A percentile compares a stretch with the other conserved stretches of the same genome.
Evolutionary conservation across 2,329 filamentous ascomycete species (phyloP).

Genomic region (Fusarium tupiense): DNA sequence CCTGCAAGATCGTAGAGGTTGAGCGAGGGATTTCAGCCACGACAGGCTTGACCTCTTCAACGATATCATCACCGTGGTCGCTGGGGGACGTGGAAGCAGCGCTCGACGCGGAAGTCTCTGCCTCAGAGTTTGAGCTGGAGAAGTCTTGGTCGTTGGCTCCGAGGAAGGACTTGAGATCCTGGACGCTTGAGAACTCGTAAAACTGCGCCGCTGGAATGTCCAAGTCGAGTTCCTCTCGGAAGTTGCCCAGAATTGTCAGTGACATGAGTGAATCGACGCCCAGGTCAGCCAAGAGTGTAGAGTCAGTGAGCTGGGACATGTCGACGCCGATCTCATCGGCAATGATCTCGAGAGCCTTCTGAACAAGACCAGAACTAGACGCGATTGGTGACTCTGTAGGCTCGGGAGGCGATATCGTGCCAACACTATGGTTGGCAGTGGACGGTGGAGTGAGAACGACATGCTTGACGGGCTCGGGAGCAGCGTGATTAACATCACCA

Average conservation of each 20-base stretch:
- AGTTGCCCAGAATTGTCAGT: slow-evolving; percentile 63
- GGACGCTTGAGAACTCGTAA: not conserved
- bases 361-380: fast-evolving
- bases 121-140: not conserved
- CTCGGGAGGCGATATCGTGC: not conserved
- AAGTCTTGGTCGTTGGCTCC: not conserved
- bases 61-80: not conserved
- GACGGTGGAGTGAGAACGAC: fast-evolving
- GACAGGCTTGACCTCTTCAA: not conserved
- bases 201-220: slow-evolving; percentile 32
- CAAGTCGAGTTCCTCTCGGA: slow-evolving; percentile 64
- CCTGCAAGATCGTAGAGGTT: not conserved
- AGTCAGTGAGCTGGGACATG: slow-evolving; percentile 67
- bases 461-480: fast-evolving
- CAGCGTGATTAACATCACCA: fast-evolving
- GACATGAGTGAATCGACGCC: slow-evolving; percentile 70
- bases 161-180: not conserved
- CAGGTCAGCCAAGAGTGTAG: slow-evolving; percentile 60
- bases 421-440: not conserved
- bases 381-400: fast-evolving
- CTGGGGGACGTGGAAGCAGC: not conserved
- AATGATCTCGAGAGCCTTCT: not conserved
- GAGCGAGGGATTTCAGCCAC: not conserved
- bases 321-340: slow-evolving; percentile 68
- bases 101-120: not conserved